phyloP scores from a whole-genome alignment of 1,284 basidiomycete species.

The Irpex rosettiformis region DNA sequence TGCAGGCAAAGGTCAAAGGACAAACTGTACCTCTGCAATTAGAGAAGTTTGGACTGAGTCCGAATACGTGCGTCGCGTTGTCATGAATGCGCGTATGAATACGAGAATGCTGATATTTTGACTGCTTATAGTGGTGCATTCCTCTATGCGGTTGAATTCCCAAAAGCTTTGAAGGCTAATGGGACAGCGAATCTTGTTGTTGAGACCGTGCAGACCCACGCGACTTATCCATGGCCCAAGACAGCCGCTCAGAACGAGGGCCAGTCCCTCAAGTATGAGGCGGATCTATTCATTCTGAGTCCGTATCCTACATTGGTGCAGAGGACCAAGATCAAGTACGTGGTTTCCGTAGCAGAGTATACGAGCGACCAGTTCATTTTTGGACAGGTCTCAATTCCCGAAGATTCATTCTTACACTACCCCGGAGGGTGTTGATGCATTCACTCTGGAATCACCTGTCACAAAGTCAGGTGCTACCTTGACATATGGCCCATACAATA shows the following conservation, averaged over 20 bases:
- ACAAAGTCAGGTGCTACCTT: slow-evolving; percentile 80
- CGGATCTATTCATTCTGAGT: slow-evolving; percentile 76
- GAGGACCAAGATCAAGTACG: slow-evolving; percentile 82
- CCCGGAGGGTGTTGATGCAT: slow-evolving; percentile 52
- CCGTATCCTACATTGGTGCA: slow-evolving; percentile 82
- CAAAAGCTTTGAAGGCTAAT: slow-evolving; percentile 45
- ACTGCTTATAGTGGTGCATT: slow-evolving; percentile 31
- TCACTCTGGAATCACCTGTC: slow-evolving; percentile 52
- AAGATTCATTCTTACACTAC: slow-evolving; percentile 68
- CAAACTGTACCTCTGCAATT: slow-evolving; percentile 55
- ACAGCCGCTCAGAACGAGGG: slow-evolving; percentile 75
- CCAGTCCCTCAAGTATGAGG: slow-evolving; percentile 76
- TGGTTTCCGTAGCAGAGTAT: not conserved
- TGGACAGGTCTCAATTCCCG: slow-evolving; percentile 58
- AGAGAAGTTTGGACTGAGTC: slow-evolving; percentile 45
- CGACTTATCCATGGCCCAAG: slow-evolving; percentile 73
- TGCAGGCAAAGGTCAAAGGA: slow-evolving; percentile 78
- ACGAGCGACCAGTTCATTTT: not conserved
- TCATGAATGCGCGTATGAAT: not conserved
- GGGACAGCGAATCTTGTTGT: slow-evolving; percentile 73
- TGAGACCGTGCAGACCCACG: slow-evolving; percentile 73
- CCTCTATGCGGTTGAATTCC: slow-evolving; percentile 39
- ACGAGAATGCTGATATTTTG: too few species aligned
- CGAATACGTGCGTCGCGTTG: slow-evolving; percentile 42
- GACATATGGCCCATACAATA: slow-evolving; percentile 85